Evolutionary conservation across 192 early-diverging fungal species (phyloP).

Genomic region (Phlyctochytrium bullatum): DNA sequence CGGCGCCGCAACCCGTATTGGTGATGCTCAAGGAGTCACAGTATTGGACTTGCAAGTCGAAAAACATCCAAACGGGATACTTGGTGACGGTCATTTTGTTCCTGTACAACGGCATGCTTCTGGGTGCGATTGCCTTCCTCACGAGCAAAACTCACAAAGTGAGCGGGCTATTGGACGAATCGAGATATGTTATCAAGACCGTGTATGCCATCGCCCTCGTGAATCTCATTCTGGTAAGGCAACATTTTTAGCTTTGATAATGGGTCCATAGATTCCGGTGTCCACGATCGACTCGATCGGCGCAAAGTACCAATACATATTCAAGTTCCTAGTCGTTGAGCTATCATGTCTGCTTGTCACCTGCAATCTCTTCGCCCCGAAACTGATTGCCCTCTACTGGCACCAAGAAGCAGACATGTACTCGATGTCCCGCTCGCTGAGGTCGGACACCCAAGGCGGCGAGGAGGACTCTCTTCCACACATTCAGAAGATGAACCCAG

Average conservation of each 20-base stretch:
- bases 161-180: background rate
- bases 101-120: background rate
- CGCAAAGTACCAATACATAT: background rate
- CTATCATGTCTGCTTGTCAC: background rate
- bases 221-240: background rate
- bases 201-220: background rate
- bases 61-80: background rate
- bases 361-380: background rate
- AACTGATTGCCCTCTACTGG: background rate
- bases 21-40: background rate
- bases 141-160: background rate
- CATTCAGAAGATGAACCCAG: no score
- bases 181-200: background rate
- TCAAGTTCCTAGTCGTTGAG: background rate
- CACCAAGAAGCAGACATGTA: background rate
- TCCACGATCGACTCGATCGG: background rate
- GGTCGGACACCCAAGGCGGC: no score
- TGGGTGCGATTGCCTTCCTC: background rate
- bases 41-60: background rate
- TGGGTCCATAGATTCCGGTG: background rate
- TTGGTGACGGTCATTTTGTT: background rate
- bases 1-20: background rate
- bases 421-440: no score
- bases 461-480: no score
- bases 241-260: background rate